These are phyloP conservation scores for Pestalotiopsis fici DNA, from an alignment of 2,329 filamentous ascomycete species.

Conservation along the genomic window DNA sequence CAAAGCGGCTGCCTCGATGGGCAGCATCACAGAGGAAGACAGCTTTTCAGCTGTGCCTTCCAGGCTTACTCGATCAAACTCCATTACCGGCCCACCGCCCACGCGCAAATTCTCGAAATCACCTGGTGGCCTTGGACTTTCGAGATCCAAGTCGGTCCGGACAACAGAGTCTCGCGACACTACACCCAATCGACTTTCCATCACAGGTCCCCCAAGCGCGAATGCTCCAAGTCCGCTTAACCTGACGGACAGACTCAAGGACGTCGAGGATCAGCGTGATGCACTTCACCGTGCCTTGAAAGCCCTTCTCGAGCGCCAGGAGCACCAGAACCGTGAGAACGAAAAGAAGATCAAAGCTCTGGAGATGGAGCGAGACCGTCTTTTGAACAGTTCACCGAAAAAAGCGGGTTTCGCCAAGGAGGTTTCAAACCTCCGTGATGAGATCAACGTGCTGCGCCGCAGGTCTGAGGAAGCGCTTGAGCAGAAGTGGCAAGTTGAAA, in stretches of 20 bases:
- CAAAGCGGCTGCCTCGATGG: slow-evolving; percentile 17
- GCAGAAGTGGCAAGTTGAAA: slow-evolving; percentile 95
- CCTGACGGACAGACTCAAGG: slow-evolving; percentile 79
- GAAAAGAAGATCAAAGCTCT: slow-evolving; percentile 77
- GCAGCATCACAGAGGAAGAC: slow-evolving; percentile 34
- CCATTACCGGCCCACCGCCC: slow-evolving; percentile 32
- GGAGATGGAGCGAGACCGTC: slow-evolving; percentile 76
- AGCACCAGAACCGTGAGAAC: slow-evolving; percentile 81
- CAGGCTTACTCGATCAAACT: slow-evolving; percentile 43
- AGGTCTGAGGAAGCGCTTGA: slow-evolving; percentile 92
- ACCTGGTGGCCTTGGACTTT: slow-evolving; percentile 40
- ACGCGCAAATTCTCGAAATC: slow-evolving; percentile 25
- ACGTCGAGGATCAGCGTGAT: slow-evolving; percentile 91
- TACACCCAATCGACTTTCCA: not conserved
- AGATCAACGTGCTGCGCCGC: slow-evolving; percentile 81
- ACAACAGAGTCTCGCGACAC: slow-evolving; percentile 65
- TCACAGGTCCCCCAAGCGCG: not conserved
- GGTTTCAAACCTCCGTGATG: slow-evolving; percentile 75
- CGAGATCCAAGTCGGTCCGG: slow-evolving; percentile 62
- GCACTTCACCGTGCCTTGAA: slow-evolving; percentile 86
- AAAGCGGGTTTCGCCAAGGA: slow-evolving; percentile 83
- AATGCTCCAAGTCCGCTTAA: not conserved
- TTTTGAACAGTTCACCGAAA: slow-evolving; percentile 68
- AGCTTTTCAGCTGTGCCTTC: slow-evolving; percentile 20
- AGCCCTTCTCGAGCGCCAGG: slow-evolving; percentile 81